Base-by-base conservation (phyloP, 306 rosid species). In the Canavalia gladiata region DNA sequence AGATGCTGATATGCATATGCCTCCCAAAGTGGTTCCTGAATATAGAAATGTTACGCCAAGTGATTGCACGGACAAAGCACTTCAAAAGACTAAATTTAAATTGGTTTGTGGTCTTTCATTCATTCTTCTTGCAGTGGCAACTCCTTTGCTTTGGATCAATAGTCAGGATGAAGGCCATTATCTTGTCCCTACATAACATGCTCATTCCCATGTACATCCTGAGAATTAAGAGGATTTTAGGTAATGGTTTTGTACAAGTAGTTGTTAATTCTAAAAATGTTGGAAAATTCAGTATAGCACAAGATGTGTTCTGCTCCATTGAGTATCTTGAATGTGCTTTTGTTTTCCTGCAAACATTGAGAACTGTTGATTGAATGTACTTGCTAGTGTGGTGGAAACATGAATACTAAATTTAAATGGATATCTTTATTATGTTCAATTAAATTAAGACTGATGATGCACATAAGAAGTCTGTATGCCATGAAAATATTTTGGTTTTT, bases 101-200 rank as follows among this genome's bases (percentile, higher is more conserved):
- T 71, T 94, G 85, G 81, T 87, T 29, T 94, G 93, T 55, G 91
- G 89, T 55, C 75, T 90, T 57, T 86, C 89, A 62, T 85, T 90
- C 31, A 86, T 65, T 31, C 47, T 88, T 10, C 75, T 89, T 60
- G 94, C 88, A 12, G 62, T 85, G 13, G 81, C 80, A 25, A 75
- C 88, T 49, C 87, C 90, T 34, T 78, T 90, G 4, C 76, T 89
- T 8, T 85, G 87, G 98, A 84, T 85, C 71, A 86, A 50, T 42
- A 85, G 82, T 63, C 90, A 84, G 43, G 89, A 86, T 41, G 89
- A 88, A 41, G 85, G 81, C 35, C 82, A 78, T 77, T 79, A 80
- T 75, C 96, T 90, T 12, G 92, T 91, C 10, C 97, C 97, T 18
- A 91, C 96, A 37, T 93, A 83, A 81, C 56, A 45, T 39, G 51